Evolutionary conservation across 371 early-diverging fungal species (phyloP).

Genomic region (Gilbertella persicaria): DNA sequence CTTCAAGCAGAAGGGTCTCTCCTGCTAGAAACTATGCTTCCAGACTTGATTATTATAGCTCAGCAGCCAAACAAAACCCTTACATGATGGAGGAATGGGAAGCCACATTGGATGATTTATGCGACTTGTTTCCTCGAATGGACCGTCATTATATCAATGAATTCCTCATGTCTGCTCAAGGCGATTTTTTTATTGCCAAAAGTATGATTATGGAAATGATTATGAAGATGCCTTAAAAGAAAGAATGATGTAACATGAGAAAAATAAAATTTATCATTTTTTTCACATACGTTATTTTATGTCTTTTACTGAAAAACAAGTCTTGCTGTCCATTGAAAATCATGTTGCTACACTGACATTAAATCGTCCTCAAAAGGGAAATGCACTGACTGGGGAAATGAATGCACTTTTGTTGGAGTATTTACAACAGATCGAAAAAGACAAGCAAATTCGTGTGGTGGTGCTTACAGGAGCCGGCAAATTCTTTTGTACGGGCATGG

Average conservation of each 20-base stretch:
- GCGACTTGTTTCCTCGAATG: constrained; percentile 19
- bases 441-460: constrained; percentile 56
- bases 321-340: constrained; percentile 25
- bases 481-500: constrained; percentile 79
- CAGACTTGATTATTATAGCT: background rate
- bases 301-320: constrained; percentile 11
- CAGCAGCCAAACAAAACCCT: background rate
- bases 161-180: constrained; percentile 25
- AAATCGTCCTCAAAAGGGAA: constrained; percentile 63
- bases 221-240: constrained; percentile 10
- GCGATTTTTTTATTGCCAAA: constrained; percentile 22
- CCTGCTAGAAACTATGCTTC: no score
- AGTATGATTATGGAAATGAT: constrained; percentile 25
- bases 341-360: constrained; percentile 59
- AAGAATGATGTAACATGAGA: constrained; percentile 26
- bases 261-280: constrained; percentile 32
- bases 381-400: constrained; percentile 62
- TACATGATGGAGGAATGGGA: constrained; percentile 26
- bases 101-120: constrained; percentile 16
- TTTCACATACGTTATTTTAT: background rate
- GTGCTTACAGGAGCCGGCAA: constrained; percentile 72
- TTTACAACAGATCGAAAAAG: constrained; percentile 46
- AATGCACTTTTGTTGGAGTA: constrained; percentile 40
- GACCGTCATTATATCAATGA: constrained; percentile 24
- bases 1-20: no score